phyloP scores from a whole-genome alignment of 1,284 basidiomycete genomes.

The Leccinum fuscescens region DNA sequence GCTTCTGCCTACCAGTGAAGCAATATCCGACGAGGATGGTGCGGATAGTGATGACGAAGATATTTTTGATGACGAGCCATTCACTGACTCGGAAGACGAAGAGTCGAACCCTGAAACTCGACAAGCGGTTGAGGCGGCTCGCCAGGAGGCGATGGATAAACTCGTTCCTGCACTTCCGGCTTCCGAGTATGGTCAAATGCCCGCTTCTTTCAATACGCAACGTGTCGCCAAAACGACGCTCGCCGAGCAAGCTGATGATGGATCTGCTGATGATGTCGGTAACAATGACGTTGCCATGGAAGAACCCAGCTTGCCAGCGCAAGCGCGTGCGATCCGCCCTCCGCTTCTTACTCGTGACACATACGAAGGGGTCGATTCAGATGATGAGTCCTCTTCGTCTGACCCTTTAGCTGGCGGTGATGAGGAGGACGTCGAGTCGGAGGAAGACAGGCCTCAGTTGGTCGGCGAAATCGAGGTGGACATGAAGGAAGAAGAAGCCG shows the following conservation, averaged over 20 bases:
- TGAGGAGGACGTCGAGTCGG: constrained; percentile 60
- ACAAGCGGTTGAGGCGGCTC: constrained; percentile 37
- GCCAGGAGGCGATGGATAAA: constrained; percentile 64
- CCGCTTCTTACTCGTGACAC: constrained; percentile 76
- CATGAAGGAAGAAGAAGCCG: constrained; percentile 87
- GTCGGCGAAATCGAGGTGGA: constrained; percentile 83
- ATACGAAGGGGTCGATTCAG: constrained; percentile 84
- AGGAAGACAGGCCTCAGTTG: constrained; percentile 75
- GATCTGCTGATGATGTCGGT: constrained; percentile 6
- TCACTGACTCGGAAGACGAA: constrained; percentile 40
- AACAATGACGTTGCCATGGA: constrained; percentile 8
- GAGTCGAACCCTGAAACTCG: constrained; percentile 33
- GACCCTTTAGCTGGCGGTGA: constrained; percentile 40
- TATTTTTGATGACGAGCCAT: constrained; percentile 46
- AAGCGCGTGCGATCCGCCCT: constrained; percentile 47
- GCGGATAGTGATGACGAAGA: constrained; percentile 38
- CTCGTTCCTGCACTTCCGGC: constrained; percentile 69
- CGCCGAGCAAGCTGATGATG: constrained; percentile 40
- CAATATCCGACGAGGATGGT: constrained; percentile 53
- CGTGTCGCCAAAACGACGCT: constrained; percentile 52
- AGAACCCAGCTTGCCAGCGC: constrained; percentile 6
- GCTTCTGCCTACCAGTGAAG: constrained; percentile 45
- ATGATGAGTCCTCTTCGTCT: constrained; percentile 64
- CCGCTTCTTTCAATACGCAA: constrained; percentile 71
- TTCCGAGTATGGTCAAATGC: constrained; percentile 80